phyloP scores from a whole-genome alignment of 192 early-diverging fungal species.

The Coemansia reversa region DNA sequence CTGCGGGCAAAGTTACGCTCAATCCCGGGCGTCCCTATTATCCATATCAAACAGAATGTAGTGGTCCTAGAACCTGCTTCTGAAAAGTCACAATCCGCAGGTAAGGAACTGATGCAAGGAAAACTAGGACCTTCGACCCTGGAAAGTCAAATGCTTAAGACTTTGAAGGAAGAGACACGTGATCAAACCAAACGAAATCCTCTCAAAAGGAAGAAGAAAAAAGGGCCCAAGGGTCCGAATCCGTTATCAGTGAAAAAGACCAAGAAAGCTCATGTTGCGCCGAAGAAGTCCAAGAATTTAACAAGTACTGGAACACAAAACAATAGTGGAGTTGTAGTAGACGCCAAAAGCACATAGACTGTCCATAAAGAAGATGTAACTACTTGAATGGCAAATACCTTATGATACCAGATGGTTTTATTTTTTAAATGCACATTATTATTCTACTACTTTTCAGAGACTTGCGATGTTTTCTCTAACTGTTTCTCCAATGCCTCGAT shows the following conservation, averaged over 20 bases:
- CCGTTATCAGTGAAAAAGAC: conserved; percentile 84
- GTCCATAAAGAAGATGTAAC: no score
- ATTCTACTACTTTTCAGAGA: no score
- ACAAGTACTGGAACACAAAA: no score
- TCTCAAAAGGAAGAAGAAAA: conserved; percentile 57
- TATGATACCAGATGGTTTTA: no score
- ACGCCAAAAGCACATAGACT: no score
- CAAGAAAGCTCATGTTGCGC: conserved; percentile 12
- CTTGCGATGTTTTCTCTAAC: background rate
- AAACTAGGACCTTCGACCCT: conserved; percentile 52
- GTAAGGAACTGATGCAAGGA: conserved; percentile 49
- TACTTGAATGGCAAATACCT: no score
- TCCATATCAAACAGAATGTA: conserved; percentile 76
- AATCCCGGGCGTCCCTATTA: conserved; percentile 82
- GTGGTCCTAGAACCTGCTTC: conserved; percentile 80
- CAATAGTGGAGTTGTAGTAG: no score
- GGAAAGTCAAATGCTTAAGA: conserved; percentile 59
- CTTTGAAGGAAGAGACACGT: conserved; percentile 45
- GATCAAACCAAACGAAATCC: conserved; percentile 16
- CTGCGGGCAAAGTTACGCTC: conserved; percentile 63
- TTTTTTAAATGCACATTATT: no score
- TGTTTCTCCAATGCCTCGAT: conserved; percentile 19
- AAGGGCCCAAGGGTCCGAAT: conserved; percentile 81
- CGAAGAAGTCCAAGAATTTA: background rate
- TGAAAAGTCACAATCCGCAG: conserved; percentile 43